Conservation (phyloP, 805 yeast species). For the Metschnikowia henanensis region DNA sequence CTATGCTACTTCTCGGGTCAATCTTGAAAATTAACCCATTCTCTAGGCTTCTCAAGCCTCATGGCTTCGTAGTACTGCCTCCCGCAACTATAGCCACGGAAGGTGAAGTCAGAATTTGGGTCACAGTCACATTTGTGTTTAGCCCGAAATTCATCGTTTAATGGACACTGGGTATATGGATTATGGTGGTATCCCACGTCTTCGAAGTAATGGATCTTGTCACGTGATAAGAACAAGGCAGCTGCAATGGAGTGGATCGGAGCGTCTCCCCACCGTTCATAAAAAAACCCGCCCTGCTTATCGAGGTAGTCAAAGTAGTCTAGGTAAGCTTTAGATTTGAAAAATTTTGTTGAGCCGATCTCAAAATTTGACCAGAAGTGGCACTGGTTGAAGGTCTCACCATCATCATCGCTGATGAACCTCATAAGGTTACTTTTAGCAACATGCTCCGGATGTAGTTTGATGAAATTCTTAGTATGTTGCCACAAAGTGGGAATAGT, state of each 20-base stretch:
- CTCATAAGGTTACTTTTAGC: slow-evolving; percentile 48
- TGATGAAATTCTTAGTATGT: slow-evolving; percentile 46
- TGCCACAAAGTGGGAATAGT: slow-evolving; percentile 55
- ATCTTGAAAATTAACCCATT: too few relatives aligned
- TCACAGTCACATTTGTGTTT: too few relatives aligned
- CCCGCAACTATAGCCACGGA: too few relatives aligned
- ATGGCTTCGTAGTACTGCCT: too few relatives aligned
- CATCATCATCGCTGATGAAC: slow-evolving; percentile 47
- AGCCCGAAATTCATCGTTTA: slow-evolving; percentile 42
- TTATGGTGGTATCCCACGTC: slow-evolving; percentile 46
- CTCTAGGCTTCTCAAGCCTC: too few relatives aligned
- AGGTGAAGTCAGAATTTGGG: too few relatives aligned
- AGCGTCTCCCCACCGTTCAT: slow-evolving; percentile 63
- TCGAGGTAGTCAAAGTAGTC: slow-evolving; percentile 47
- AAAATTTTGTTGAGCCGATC: slow-evolving; percentile 51
- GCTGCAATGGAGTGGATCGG: slow-evolving; percentile 45
- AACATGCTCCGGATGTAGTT: slow-evolving; percentile 42
- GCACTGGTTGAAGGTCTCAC: slow-evolving; percentile 52
- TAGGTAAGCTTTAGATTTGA: slow-evolving; percentile 46
- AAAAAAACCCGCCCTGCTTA: slow-evolving; percentile 51
- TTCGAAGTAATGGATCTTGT: slow-evolving; percentile 43
- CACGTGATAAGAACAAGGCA: slow-evolving; percentile 34
- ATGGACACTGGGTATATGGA: slow-evolving; percentile 45
- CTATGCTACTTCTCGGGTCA: too few relatives aligned
- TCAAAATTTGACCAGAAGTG: slow-evolving; percentile 77